Conservation (phyloP, 2,329 filamentous ascomycete species). For the Monascus ruber region DNA sequence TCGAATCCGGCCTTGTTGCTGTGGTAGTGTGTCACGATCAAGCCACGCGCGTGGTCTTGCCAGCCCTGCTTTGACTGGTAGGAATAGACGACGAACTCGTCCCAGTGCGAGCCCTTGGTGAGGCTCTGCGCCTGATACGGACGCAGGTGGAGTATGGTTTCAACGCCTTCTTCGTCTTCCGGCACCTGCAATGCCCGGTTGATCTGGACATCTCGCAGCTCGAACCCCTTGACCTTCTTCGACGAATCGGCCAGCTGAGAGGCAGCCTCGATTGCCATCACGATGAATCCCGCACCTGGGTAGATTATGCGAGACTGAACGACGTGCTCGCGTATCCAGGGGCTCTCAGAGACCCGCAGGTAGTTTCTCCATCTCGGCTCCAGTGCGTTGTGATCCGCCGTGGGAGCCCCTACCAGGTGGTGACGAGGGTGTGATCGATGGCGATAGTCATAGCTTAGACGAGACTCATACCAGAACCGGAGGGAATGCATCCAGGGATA, state of each 20-base stretch:
- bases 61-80: slow-evolving; percentile 10
- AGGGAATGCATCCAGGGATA: slow-evolving; percentile 16
- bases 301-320: slow-evolving; percentile 12
- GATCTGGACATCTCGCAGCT: slow-evolving; percentile 12
- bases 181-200: slow-evolving; percentile 10
- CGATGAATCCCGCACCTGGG: slow-evolving; percentile 19
- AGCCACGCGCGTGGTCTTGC: slow-evolving; percentile 15
- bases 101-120: neutral
- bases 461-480: slow-evolving; percentile 16
- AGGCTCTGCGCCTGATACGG: no score
- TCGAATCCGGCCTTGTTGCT: no score
- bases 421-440: slow-evolving; percentile 6
- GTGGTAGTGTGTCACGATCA: neutral
- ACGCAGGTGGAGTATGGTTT: slow-evolving; percentile 7
- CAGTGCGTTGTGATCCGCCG: slow-evolving; percentile 4
- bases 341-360: slow-evolving; percentile 13
- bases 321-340: slow-evolving; percentile 20
- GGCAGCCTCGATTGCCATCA: slow-evolving; percentile 18
- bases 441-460: slow-evolving; percentile 12
- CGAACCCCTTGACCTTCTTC: slow-evolving; percentile 3
- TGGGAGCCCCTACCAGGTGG: slow-evolving; percentile 16
- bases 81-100: slow-evolving; percentile 13
- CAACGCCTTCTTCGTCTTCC: slow-evolving; percentile 6
- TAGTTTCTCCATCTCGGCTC: slow-evolving; percentile 19
- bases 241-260: slow-evolving; percentile 3